Conservation (phyloP, 1,284 basidiomycete species). For the Leucoagaricus sp. region DNA sequence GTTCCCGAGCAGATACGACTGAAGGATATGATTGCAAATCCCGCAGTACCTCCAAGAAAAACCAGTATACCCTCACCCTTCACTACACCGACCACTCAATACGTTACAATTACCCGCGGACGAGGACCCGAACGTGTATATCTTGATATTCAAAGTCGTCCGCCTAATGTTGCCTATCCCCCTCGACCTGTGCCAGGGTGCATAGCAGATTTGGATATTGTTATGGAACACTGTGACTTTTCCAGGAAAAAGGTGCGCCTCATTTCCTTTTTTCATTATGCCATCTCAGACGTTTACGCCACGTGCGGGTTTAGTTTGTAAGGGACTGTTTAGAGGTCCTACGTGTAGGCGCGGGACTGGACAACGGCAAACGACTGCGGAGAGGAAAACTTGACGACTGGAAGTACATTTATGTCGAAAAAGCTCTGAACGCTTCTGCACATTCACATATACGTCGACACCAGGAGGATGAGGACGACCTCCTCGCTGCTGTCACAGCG, state of each 20-base stretch:
- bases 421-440: constrained; percentile 34
- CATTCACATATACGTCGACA: not conserved
- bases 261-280: not conserved
- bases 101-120: constrained; percentile 56
- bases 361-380: constrained; percentile 63
- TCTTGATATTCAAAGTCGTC: constrained; percentile 61
- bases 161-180: constrained; percentile 70
- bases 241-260: constrained; percentile 69
- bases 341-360: constrained; percentile 69
- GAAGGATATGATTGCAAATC: constrained; percentile 61
- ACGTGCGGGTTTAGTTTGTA: too few species aligned
- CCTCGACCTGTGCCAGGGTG: constrained; percentile 82
- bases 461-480: constrained; percentile 8
- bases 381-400: constrained; percentile 61
- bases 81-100: constrained; percentile 40
- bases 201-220: constrained; percentile 82
- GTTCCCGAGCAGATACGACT: constrained; percentile 77
- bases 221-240: constrained; percentile 91
- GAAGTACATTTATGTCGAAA: constrained; percentile 71
- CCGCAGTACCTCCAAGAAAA: constrained; percentile 61
- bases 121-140: constrained; percentile 78
- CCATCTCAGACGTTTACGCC: too few species aligned
- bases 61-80: constrained; percentile 45
- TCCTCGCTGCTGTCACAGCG: not conserved
- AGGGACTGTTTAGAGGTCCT: constrained; percentile 81